Conservation (phyloP, 345 rosid species). For the Durio zibethinus region DNA sequence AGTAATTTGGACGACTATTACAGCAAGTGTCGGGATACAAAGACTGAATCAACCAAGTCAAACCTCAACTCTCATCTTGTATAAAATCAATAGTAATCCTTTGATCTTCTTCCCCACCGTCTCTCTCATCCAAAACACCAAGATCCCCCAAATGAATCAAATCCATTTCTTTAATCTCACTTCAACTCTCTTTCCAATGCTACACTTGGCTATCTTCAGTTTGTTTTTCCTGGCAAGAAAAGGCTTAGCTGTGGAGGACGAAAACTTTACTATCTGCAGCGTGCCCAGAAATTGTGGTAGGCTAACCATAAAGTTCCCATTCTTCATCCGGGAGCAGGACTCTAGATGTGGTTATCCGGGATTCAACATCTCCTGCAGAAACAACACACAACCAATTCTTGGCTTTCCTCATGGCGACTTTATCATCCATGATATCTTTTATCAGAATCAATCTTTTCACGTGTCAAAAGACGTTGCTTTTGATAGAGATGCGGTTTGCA, state of each 20-base stretch:
- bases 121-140: background rate
- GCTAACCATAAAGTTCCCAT: constrained; percentile 30
- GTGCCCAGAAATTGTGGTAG: background rate
- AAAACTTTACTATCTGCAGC: background rate
- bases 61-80: background rate
- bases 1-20: background rate
- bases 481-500: background rate
- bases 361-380: constrained; percentile 34
- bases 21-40: background rate
- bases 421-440: constrained; percentile 27
- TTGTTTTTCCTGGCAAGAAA: background rate
- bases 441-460: constrained; percentile 32
- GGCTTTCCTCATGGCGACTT: constrained; percentile 18
- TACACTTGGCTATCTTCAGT: background rate
- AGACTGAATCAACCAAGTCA: background rate
- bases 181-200: background rate
- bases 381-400: constrained; percentile 24
- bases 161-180: background rate
- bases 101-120: background rate
- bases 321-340: constrained; percentile 25
- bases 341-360: constrained; percentile 48
- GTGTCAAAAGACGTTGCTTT: constrained; percentile 30
- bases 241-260: constrained; percentile 3
- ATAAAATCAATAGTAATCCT: background rate
- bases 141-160: constrained; percentile 18